Evolutionary conservation across 169 alveolate genomes (phyloP), one percentile per base, ranked within the genome.

Genomic region (Miamiensis avidus): DNA sequence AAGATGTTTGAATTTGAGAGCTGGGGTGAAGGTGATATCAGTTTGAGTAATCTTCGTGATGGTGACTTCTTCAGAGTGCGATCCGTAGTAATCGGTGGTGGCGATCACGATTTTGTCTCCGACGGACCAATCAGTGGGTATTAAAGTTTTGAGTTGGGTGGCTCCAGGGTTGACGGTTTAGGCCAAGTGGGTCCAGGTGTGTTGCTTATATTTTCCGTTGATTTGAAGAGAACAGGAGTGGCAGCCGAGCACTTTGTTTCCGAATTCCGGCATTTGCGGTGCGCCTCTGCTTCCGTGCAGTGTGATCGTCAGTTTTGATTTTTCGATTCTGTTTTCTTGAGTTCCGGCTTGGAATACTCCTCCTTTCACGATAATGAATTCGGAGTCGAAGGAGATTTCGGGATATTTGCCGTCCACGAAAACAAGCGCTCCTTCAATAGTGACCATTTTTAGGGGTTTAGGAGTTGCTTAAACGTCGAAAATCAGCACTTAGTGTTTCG

Each of bases 81-180:
- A 86, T 75, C 74, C 86, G 34, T 88, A 84, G n/a, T 30, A 86
- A n/a, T 84, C 79, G 31, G 95, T 91, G 1, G 95, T 81, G 11
- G 97, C 95, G 16, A 94, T 82, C 0, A 87, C 95, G 1, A 94
- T 92, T 75, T 77, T 32, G 64, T 94, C 96, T 32, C 96, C 97
- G 16, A 73, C 93, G 65, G 75, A 29, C 97, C 97, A 94, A 83
- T 92, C 94, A n/a, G 88, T 93, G 16, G 87, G 76, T 29, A 82
- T 93, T 1, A 29, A 69, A 1, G 88, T 84, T 25, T 64, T 91
- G 0, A 89, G 74, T 32, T 65, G 6, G 34, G 34, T 85, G 27
- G 65, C 88, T 11, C 91, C 93, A 28, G 82, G 73, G 0, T 27
- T 31, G 0, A 84, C 93, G n/a, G 97, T 92, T 0, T 31, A 27